These are phyloP conservation scores for Coleophoma eucalyptorum DNA, from an alignment of 2,329 filamentous ascomycete species.

Conservation along the genomic window DNA sequence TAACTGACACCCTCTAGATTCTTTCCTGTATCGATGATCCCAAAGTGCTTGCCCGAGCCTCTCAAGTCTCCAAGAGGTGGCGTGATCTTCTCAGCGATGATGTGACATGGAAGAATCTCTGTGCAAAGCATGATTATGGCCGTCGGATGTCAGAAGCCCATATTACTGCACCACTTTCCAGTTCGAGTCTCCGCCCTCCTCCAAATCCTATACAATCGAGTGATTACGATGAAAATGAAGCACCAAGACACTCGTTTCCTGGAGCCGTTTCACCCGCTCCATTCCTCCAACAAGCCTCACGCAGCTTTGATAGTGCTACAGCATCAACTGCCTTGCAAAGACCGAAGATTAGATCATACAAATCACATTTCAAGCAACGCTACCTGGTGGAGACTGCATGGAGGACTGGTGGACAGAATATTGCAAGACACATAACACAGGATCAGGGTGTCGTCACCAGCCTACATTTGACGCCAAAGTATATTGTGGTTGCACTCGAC, in stretches of 20 bases:
- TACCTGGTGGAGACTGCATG: slow-evolving; percentile 97
- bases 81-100: slow-evolving; percentile 91
- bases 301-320: slow-evolving; percentile 51
- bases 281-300: slow-evolving; percentile 25
- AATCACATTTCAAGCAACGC: slow-evolving; percentile 95
- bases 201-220: slow-evolving; percentile 20
- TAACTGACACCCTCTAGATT: slow-evolving; percentile 51
- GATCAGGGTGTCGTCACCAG: slow-evolving; percentile 97
- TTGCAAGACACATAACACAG: slow-evolving; percentile 84
- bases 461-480: slow-evolving; percentile 87
- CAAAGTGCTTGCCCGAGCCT: slow-evolving; percentile 86
- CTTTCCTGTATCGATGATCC: slow-evolving; percentile 97
- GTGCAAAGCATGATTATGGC: slow-evolving; percentile 89
- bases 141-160: slow-evolving; percentile 44
- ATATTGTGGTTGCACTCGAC: slow-evolving; percentile 95
- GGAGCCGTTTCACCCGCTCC: slow-evolving; percentile 36
- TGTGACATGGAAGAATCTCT: slow-evolving; percentile 97
- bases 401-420: slow-evolving; percentile 84
- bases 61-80: slow-evolving; percentile 95
- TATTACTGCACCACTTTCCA: slow-evolving; percentile 11
- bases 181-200: slow-evolving; percentile 18
- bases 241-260: slow-evolving; percentile 37
- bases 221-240: slow-evolving; percentile 7
- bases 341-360: slow-evolving; percentile 76
- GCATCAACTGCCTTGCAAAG: slow-evolving; percentile 38